phyloP scores from a whole-genome alignment of 2,329 filamentous ascomycete species.

The Xylaria sp. region DNA sequence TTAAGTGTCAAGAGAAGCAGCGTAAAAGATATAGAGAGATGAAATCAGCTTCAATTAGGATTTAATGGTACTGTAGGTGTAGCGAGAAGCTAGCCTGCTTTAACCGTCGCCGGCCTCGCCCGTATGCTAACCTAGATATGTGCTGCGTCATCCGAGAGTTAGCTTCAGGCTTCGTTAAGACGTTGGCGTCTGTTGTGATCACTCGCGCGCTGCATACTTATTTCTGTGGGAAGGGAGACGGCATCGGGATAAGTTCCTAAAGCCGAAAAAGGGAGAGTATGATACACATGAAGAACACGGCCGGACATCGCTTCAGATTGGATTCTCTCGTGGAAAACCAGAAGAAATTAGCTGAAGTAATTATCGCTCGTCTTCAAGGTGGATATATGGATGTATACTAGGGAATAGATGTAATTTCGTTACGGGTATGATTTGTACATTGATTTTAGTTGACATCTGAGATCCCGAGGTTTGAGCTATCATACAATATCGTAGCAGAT shows the following conservation, averaged over 20 bases:
- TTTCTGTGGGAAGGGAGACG: neutral
- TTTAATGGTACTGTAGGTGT: no score
- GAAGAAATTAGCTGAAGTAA: neutral
- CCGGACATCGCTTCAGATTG: neutral
- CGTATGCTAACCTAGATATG: neutral
- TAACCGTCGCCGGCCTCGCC: neutral
- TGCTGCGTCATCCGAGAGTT: neutral
- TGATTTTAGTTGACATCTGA: slow-evolving; percentile 1
- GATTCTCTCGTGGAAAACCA: neutral
- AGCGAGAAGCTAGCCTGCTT: neutral
- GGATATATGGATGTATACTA: neutral
- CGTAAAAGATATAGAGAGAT: neutral
- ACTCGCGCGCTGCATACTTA: neutral
- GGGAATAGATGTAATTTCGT: neutral
- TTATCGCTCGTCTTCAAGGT: neutral
- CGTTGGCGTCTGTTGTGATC: neutral
- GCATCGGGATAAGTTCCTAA: neutral
- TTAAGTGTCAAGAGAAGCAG: neutral
- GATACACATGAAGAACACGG: neutral
- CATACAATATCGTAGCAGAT: slow-evolving; percentile 23
- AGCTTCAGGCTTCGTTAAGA: neutral
- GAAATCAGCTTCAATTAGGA: neutral
- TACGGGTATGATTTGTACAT: neutral
- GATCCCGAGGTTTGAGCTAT: neutral
- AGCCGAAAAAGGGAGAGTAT: neutral